A percentile compares a stretch with the other conserved stretches of the same genome.
These are phyloP conservation scores for Leccinum pseudoinsigne DNA, from an alignment of 1,284 basidiomycete species.

Conservation along the genomic window DNA sequence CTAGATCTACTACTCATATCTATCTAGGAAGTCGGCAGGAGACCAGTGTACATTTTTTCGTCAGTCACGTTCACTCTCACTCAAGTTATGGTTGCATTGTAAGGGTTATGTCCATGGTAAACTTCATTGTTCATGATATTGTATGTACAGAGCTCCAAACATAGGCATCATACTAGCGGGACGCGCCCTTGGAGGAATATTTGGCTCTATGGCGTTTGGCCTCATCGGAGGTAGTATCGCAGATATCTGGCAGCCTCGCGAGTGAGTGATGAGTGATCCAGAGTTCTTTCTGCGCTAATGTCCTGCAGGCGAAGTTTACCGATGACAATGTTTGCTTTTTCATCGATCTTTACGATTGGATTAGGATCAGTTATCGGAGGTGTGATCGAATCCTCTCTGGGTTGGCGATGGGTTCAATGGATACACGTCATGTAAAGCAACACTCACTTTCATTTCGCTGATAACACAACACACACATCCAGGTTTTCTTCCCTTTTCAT, in stretches of 20 bases:
- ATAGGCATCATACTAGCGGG: slow-evolving; percentile 23
- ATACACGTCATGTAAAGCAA: slow-evolving; percentile 49
- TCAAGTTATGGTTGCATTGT: slow-evolving; percentile 42
- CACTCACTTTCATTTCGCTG: not conserved
- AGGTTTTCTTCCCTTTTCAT: slow-evolving; percentile 49
- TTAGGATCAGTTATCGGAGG: slow-evolving; percentile 54
- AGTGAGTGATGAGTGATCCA: slow-evolving; percentile 16
- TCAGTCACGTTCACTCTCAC: slow-evolving; percentile 39
- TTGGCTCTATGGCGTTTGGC: slow-evolving; percentile 52
- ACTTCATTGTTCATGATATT: not conserved
- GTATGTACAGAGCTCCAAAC: slow-evolving; percentile 28
- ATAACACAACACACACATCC: not conserved
- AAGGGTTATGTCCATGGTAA: slow-evolving; percentile 18
- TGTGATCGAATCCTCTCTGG: slow-evolving; percentile 53
- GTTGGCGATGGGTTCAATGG: slow-evolving; percentile 73
- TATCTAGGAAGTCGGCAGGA: slow-evolving; percentile 47
- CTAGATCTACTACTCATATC: not conserved
- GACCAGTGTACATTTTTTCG: slow-evolving; percentile 45
- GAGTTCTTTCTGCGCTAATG: not conserved
- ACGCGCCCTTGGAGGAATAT: slow-evolving; percentile 27
- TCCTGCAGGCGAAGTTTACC: slow-evolving; percentile 50
- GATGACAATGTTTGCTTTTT: slow-evolving; percentile 53
- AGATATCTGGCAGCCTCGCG: slow-evolving; percentile 37
- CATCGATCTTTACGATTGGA: slow-evolving; percentile 47
- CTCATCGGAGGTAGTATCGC: slow-evolving; percentile 65